These are phyloP conservation scores for Ceratocystiopsis brevicomis DNA, from an alignment of 2,329 filamentous ascomycete species.

Conservation along the genomic window DNA sequence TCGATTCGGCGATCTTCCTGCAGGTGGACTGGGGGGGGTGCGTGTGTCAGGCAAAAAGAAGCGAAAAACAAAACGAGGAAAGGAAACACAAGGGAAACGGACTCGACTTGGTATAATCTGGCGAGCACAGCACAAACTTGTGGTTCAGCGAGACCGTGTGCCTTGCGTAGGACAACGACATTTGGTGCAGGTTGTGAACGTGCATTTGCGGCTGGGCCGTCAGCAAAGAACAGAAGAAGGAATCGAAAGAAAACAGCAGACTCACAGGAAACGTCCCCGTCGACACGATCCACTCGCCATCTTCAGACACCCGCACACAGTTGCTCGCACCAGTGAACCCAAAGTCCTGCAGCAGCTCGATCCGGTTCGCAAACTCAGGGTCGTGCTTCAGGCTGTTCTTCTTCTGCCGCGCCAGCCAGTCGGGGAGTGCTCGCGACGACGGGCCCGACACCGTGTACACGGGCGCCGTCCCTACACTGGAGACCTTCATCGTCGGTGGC, in stretches of 20 bases:
- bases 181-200: conserved; percentile 81
- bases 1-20: conserved; percentile 83
- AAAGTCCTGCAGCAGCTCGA: conserved; percentile 93
- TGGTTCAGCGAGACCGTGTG: conserved; percentile 87
- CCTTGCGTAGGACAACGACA: conserved; percentile 81
- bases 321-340: conserved; percentile 72
- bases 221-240: not conserved
- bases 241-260: not conserved
- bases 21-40: conserved; percentile 42
- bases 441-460: conserved; percentile 82
- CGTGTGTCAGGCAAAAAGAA: not conserved
- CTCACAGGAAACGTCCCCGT: conserved; percentile 50
- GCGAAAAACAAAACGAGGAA: no score
- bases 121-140: conserved; percentile 72
- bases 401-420: conserved; percentile 81
- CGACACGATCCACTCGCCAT: conserved; percentile 95
- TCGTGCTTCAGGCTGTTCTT: conserved; percentile 88
- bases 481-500: conserved; percentile 9
- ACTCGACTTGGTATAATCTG: conserved; percentile 75
- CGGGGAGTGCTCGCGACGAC: conserved; percentile 69
- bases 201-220: conserved; percentile 49
- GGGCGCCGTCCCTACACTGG: conserved; percentile 10
- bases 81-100: conserved; percentile 15
- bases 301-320: conserved; percentile 77
- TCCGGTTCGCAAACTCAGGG: conserved; percentile 76